These are phyloP conservation scores for Poa annua DNA, from an alignment of 176 grass and related monocot species.

Conservation along the genomic window DNA sequence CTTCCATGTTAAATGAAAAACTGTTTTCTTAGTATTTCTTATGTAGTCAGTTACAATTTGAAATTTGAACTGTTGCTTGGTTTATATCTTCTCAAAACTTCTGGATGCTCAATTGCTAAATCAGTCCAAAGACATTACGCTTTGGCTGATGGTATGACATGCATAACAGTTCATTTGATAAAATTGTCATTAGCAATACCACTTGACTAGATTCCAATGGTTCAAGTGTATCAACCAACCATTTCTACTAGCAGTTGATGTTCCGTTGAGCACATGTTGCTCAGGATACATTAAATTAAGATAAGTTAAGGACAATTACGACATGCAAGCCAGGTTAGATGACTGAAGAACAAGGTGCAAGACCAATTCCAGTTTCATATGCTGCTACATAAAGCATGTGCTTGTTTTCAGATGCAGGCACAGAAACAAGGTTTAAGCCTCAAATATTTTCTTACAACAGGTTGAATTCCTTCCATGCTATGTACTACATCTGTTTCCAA, in stretches of 20 bases:
- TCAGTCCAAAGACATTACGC: neutral
- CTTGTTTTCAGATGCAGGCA: neutral
- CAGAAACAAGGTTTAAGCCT: too few relatives aligned
- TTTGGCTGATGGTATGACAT: neutral
- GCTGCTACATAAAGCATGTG: neutral
- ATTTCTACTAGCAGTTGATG: neutral
- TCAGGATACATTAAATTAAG: neutral
- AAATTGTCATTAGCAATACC: neutral
- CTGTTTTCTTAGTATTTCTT: neutral
- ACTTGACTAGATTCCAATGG: neutral
- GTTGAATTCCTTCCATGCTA: too few relatives aligned
- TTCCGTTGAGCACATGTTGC: neutral
- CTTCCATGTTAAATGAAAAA: neutral
- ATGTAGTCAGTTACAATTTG: neutral
- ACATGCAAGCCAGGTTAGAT: neutral
- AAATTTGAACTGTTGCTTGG: neutral
- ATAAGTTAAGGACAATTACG: neutral
- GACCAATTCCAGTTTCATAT: neutral
- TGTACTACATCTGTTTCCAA: too few relatives aligned
- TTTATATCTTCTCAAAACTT: neutral
- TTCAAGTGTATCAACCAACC: neutral
- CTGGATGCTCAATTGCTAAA: neutral
- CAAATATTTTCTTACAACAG: too few relatives aligned
- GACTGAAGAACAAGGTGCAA: conserved; percentile 7
- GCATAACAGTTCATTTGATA: neutral